Evolutionary conservation across 1,284 basidiomycete species (phyloP).

Genomic region (Athelia sp.): DNA sequence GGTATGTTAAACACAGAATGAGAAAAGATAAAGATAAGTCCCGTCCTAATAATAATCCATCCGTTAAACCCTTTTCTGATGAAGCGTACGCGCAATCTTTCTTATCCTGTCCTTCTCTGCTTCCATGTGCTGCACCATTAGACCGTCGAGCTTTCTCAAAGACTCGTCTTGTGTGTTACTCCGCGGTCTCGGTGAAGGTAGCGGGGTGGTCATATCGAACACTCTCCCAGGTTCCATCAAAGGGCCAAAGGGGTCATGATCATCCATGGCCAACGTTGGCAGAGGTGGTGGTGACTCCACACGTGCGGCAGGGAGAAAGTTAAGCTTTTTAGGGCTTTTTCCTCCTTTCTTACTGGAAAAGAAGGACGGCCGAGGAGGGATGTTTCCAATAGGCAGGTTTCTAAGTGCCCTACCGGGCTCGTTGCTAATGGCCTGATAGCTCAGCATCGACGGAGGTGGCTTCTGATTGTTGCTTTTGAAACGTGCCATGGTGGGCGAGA

Average conservation of each 20-base stretch:
- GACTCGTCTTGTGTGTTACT: constrained; percentile 41
- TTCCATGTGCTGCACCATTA: constrained; percentile 72
- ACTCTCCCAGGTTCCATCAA: constrained; percentile 17
- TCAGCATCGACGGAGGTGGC: no score
- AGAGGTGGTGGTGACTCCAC: neutral
- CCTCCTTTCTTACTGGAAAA: constrained; percentile 15
- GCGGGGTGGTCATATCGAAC: constrained; percentile 32
- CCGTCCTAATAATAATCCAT: neutral
- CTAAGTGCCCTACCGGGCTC: no score
- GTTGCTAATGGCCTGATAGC: no score
- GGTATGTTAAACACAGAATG: neutral
- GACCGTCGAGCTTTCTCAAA: constrained; percentile 60
- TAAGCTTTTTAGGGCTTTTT: constrained; percentile 3
- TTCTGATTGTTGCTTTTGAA: constrained; percentile 28
- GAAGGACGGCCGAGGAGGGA: constrained; percentile 19
- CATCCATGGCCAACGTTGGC: neutral
- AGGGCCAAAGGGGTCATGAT: no score
- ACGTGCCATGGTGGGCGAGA: neutral
- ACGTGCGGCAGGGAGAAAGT: neutral
- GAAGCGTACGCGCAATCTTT: constrained; percentile 45
- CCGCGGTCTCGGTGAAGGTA: constrained; percentile 4
- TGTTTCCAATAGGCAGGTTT: constrained; percentile 34
- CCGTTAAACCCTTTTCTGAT: neutral
- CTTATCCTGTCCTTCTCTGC: constrained; percentile 67
- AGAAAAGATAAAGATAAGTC: constrained; percentile 1